Conservation (phyloP, 2,329 filamentous ascomycete genomes). For the Decorospora gaudefroyi region DNA sequence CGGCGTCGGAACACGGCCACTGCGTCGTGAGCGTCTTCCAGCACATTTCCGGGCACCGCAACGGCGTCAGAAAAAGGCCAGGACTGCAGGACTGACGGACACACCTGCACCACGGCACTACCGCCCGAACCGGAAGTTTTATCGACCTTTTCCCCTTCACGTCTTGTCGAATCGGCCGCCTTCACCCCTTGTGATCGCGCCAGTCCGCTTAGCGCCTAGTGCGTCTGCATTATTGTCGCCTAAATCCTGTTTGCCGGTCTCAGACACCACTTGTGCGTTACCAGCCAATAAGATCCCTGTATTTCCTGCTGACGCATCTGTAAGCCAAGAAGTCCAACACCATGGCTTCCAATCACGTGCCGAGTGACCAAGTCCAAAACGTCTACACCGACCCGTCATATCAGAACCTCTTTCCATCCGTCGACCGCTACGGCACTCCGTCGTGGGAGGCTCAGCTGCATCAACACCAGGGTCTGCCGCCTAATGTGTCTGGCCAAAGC, state of each 20-base stretch:
- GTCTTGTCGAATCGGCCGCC: constrained; percentile 32
- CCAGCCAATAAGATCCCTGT: constrained; percentile 36
- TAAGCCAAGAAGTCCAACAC: constrained; percentile 21
- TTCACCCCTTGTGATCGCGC: constrained; percentile 37
- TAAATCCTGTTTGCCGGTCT: constrained; percentile 32
- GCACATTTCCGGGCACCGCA: constrained; percentile 18
- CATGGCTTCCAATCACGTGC: constrained; percentile 49
- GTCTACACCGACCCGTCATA: constrained; percentile 43
- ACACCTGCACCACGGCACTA: constrained; percentile 34
- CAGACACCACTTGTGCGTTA: constrained; percentile 30
- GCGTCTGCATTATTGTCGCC: constrained; percentile 37
- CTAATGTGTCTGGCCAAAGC: constrained; percentile 20
- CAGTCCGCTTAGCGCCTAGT: constrained; percentile 44
- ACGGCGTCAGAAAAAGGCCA: constrained; percentile 31
- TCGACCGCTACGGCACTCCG: constrained; percentile 38
- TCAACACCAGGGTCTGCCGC: constrained; percentile 30
- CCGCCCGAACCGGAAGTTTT: constrained; percentile 40
- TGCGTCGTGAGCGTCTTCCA: constrained; percentile 25
- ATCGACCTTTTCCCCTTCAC: constrained; percentile 35
- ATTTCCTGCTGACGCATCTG: constrained; percentile 18
- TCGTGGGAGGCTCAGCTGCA: constrained; percentile 40
- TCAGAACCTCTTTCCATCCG: constrained; percentile 34
- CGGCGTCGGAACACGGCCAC: constrained; percentile 35
- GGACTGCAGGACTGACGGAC: constrained; percentile 13
- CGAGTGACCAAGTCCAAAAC: constrained; percentile 41